phyloP scores from a whole-genome alignment of 768 basidiomycete genomes.

The Fibroporia radiculosa region DNA sequence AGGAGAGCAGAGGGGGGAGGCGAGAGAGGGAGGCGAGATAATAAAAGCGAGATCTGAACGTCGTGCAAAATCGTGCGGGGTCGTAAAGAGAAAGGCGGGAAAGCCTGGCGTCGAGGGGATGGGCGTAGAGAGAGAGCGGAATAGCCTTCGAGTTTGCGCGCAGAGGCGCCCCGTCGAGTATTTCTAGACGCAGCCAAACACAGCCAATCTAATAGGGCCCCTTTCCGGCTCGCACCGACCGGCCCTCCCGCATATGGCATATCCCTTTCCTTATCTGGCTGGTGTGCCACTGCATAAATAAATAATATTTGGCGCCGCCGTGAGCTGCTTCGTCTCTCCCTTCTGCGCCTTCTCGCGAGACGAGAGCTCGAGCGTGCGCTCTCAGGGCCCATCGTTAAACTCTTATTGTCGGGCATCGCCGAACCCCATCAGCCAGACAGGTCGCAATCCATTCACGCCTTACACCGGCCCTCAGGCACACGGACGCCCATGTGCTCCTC shows the following conservation, averaged over 20 bases:
- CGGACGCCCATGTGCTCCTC: too few species aligned
- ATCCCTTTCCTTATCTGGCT: too few species aligned
- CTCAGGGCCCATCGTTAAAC: neutral
- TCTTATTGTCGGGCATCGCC: neutral
- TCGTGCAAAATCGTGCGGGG: conserved; percentile 58
- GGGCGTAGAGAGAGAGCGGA: conserved; percentile 19
- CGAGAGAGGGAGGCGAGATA: conserved; percentile 33
- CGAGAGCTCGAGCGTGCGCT: too few species aligned
- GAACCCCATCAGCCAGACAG: neutral
- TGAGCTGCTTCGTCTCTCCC: too few species aligned
- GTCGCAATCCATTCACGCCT: too few species aligned
- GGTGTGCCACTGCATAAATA: too few species aligned
- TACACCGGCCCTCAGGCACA: neutral
- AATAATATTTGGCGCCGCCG: too few species aligned
- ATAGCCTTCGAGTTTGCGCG: conserved; percentile 16
- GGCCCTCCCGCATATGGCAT: conserved; percentile 1
- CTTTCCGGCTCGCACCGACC: conserved; percentile 7
- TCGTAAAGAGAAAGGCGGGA: conserved; percentile 25
- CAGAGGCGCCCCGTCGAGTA: conserved; percentile 11
- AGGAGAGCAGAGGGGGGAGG: conserved; percentile 22
- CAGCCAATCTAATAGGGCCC: conserved; percentile 9
- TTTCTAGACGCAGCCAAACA: conserved; percentile 17
- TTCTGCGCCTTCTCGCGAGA: too few species aligned
- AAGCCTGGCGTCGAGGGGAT: conserved; percentile 12
- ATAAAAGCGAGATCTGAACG: conserved; percentile 34